These are phyloP conservation scores for Lepidium aucheri DNA, from an alignment of 345 rosid species.

Conservation along the genomic window DNA sequence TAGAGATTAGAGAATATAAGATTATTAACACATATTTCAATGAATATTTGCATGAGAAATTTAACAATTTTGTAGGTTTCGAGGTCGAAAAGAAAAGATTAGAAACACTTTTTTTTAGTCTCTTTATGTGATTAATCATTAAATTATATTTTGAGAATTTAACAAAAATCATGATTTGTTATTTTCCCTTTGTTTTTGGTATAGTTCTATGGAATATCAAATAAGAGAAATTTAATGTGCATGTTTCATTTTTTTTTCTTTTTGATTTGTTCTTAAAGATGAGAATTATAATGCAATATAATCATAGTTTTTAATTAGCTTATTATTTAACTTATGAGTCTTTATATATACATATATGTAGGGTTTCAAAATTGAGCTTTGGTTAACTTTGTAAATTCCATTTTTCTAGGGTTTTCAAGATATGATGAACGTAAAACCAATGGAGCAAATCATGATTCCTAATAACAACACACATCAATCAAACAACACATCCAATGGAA, in stretches of 20 bases:
- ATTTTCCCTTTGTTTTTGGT: constrained; percentile 14
- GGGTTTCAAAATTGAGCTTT: neutral
- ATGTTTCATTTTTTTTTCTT: neutral
- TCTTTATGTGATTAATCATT: constrained; percentile 15
- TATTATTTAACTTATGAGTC: neutral
- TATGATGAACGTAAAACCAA: constrained; percentile 30
- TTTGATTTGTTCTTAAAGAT: neutral
- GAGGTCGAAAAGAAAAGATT: neutral
- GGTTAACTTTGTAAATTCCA: neutral
- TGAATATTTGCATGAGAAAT: constrained; percentile 10
- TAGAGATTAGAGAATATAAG: neutral
- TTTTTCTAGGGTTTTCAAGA: constrained; percentile 30
- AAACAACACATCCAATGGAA: constrained; percentile 16
- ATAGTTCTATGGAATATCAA: neutral
- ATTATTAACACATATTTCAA: neutral
- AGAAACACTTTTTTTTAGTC: constrained; percentile 3
- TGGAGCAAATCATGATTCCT: constrained; percentile 28
- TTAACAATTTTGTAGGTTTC: constrained; percentile 10
- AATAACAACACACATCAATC: constrained; percentile 24
- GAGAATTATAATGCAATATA: neutral
- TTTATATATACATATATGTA: neutral
- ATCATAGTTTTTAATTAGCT: neutral
- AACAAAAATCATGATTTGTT: constrained; percentile 13
- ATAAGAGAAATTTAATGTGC: neutral
- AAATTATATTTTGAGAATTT: neutral